Evolutionary conservation across 495 filamentous ascomycete species (phyloP).

Genomic region (Filosporella fistucella): DNA sequence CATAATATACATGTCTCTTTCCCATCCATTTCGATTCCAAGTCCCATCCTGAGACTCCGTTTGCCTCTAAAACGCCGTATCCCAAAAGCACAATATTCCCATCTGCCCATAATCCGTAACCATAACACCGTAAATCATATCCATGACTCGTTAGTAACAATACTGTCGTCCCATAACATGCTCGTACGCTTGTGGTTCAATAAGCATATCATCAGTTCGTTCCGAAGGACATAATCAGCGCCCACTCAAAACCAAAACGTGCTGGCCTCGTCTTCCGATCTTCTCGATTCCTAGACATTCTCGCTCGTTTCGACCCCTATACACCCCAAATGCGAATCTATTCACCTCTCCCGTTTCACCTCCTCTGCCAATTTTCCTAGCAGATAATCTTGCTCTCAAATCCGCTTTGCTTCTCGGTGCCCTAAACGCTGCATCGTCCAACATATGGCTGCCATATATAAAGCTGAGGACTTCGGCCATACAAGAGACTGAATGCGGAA

Average conservation of each 20-base stretch:
- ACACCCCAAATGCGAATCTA: slow-evolving; percentile 59
- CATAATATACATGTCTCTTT: no score
- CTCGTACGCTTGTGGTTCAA: no score
- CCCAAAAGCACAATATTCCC: no score
- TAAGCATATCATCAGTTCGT: no score
- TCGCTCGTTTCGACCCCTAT: slow-evolving; percentile 43
- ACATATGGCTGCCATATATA: slow-evolving; percentile 62
- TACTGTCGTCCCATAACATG: no score
- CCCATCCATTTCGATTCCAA: no score
- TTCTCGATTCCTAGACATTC: slow-evolving; percentile 63
- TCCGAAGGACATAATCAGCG: no score
- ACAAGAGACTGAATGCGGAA: slow-evolving; percentile 66
- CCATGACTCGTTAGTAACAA: no score
- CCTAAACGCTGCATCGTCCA: slow-evolving; percentile 62
- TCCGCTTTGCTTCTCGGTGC: slow-evolving; percentile 55
- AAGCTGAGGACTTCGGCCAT: slow-evolving; percentile 76
- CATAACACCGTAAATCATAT: no score
- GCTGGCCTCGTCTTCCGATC: slow-evolving; percentile 24
- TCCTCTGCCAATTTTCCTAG: slow-evolving; percentile 21
- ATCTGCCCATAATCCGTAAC: no score
- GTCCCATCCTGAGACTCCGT: no score
- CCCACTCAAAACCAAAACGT: background rate
- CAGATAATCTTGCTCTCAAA: slow-evolving; percentile 56
- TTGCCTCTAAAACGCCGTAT: no score
- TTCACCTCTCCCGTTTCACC: slow-evolving; percentile 38